Percentiles rank a stretch among this genome's conserved stretches.
These are phyloP conservation scores for Ogataea glucozyma DNA, from an alignment of 805 yeast genomes.

Conservation along the genomic window DNA sequence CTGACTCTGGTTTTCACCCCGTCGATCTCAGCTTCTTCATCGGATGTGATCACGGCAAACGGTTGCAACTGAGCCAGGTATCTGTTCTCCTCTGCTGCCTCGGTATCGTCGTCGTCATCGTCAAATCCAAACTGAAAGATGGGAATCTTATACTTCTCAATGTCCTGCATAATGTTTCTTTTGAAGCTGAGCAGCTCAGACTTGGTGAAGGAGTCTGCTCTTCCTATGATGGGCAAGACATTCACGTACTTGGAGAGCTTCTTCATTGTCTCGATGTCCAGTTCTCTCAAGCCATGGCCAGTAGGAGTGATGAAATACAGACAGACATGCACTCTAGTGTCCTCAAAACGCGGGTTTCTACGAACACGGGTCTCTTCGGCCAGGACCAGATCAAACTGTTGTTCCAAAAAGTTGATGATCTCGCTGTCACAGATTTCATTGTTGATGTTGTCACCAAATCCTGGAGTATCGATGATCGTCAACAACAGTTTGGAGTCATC, in stretches of 20 bases:
- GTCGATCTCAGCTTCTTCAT: slow-evolving; percentile 50
- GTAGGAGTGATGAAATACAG: slow-evolving; percentile 71
- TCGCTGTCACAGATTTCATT: slow-evolving; percentile 66
- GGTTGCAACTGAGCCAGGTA: slow-evolving; percentile 67
- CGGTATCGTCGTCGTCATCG: slow-evolving; percentile 70
- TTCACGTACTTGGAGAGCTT: slow-evolving; percentile 69
- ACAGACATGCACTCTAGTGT: slow-evolving; percentile 73
- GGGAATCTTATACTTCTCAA: slow-evolving; percentile 70
- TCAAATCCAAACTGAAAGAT: slow-evolving; percentile 71
- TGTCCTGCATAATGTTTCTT: slow-evolving; percentile 58
- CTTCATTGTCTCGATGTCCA: slow-evolving; percentile 74
- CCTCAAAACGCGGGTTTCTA: slow-evolving; percentile 82
- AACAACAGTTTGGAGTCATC: slow-evolving; percentile 56
- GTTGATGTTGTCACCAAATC: slow-evolving; percentile 61
- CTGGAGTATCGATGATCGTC: slow-evolving; percentile 59
- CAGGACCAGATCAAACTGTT: slow-evolving; percentile 74
- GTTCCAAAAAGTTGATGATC: slow-evolving; percentile 65
- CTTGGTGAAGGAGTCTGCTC: slow-evolving; percentile 71
- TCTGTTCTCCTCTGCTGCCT: slow-evolving; percentile 68
- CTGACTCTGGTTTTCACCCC: slow-evolving; percentile 59
- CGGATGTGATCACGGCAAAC: slow-evolving; percentile 70
- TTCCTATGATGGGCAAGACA: slow-evolving; percentile 67
- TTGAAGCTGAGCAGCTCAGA: slow-evolving; percentile 61
- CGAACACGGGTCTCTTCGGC: slow-evolving; percentile 85
- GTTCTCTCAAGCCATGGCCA: slow-evolving; percentile 77